phyloP scores from a whole-genome alignment of 805 yeast species.

The Candida saitoana region DNA sequence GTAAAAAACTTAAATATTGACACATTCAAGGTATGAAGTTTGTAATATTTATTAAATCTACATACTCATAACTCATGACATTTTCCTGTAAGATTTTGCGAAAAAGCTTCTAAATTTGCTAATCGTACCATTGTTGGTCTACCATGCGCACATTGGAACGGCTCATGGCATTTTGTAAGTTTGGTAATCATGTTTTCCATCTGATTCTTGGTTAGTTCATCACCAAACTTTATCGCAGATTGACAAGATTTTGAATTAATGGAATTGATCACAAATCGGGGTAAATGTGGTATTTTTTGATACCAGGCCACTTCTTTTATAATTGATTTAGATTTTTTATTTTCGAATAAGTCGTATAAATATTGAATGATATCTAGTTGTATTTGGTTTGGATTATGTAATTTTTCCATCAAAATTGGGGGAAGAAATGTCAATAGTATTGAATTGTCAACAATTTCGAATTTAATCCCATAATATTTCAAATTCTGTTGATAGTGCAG shows the following conservation, averaged over 20 bases:
- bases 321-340: constrained; percentile 21
- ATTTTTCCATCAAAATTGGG: constrained; percentile 29
- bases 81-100: too few species aligned
- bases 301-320: too few species aligned
- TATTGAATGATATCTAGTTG: constrained; percentile 41
- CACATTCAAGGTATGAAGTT: too few species aligned
- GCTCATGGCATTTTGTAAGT: constrained; percentile 49
- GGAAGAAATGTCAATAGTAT: constrained; percentile 44
- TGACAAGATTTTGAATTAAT: constrained; percentile 65
- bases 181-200: constrained; percentile 42
- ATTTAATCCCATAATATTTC: constrained; percentile 16
- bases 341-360: constrained; percentile 36
- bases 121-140: constrained; percentile 68
- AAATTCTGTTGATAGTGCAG: constrained; percentile 12
- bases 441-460: constrained; percentile 4
- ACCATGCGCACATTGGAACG: constrained; percentile 86
- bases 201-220: constrained; percentile 36
- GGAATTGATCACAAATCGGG: constrained; percentile 46
- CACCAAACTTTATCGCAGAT: constrained; percentile 70
- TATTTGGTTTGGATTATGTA: constrained; percentile 23
- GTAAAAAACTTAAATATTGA: too few species aligned
- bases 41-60: too few species aligned
- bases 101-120: constrained; percentile 16
- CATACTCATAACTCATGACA: too few species aligned
- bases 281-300: constrained; percentile 32